Base-by-base conservation (phyloP, 306 rosid genomes). In the Pachyrhizus erosus region DNA sequence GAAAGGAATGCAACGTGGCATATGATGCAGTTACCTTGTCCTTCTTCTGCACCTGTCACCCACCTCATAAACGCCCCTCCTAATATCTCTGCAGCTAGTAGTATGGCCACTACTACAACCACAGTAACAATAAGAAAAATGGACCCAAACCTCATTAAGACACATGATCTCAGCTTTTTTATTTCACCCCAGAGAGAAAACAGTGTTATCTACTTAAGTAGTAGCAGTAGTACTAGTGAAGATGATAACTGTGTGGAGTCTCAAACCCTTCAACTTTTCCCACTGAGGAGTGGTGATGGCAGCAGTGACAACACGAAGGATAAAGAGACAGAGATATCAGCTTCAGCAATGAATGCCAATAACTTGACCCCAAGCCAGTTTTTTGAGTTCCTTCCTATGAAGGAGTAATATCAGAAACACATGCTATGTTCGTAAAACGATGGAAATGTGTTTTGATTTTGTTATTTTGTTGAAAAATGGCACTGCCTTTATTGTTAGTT, bases 1-100 rank as follows among this genome's bases (percentile, higher is more conserved):
- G 94, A 90, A 88, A 90, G 88, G 91, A 90, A 92, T 91, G 89
- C 96, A 92, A 92, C 92, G 84, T 91, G 96, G 92, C 98, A 91
- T 24, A 82, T 84, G 89, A 90, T 92, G 89, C 97, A 89, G 85
- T 72, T 85, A 80, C 84, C 93, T 31, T 84, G 85, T 90, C 73
- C 80, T 79, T 69, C 33, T 20, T 3, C 5, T 42, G 54, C 74
- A 69, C 86, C 82, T 58, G 15, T 84, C 27, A 29, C 67, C 31
- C 33, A 45, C 43, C 67, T 81, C 80, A 49, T 81, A 11, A 81
- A 64, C 85, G 89, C 85, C 91, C 80, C 88, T 67, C 73, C 73
- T 68, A 68, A 21, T 42, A 34, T 54, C 11, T 11, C 34, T 69
- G 29, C 74, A 40, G 18, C 73, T 34, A 14, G 2, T 17, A 31